Evolutionary conservation across 2,329 filamentous ascomycete species (phyloP).

Genomic region (Neopestalotiopsis sp.): DNA sequence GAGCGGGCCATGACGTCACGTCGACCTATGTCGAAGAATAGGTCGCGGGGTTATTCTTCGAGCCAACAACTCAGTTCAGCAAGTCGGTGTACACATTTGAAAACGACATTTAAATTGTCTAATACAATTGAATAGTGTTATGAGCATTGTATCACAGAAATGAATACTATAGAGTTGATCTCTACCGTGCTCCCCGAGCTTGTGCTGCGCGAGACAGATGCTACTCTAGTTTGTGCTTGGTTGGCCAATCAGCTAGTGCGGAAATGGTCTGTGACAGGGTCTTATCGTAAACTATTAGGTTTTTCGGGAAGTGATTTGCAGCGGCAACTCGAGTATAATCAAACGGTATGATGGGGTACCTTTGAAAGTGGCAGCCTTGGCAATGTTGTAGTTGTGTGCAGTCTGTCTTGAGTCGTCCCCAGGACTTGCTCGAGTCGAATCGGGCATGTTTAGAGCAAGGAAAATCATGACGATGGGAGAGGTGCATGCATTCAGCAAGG

Average conservation of each 20-base stretch:
- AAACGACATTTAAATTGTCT: background rate
- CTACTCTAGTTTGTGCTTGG: slow-evolving; percentile 2
- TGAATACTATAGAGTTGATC: background rate
- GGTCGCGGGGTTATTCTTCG: background rate
- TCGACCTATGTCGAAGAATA: background rate
- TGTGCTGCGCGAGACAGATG: background rate
- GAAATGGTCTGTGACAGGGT: background rate
- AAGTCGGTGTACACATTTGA: background rate
- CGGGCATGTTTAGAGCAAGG: too few species aligned
- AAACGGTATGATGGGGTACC: background rate
- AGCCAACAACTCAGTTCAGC: background rate
- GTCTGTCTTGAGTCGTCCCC: too few species aligned
- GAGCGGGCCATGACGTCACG: slow-evolving; percentile 2
- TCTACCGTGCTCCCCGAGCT: background rate
- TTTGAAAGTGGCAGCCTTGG: too few species aligned
- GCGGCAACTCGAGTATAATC: background rate
- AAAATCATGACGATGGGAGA: too few species aligned
- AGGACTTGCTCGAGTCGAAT: too few species aligned
- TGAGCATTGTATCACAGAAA: background rate
- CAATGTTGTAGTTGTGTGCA: too few species aligned
- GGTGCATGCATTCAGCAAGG: too few species aligned
- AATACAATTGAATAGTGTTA: background rate
- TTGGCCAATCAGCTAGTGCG: background rate
- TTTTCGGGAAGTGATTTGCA: background rate
- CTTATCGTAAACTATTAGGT: background rate